Percentiles rank a stretch among this genome's conserved stretches.
These are phyloP conservation scores for Strobilomyces confusus DNA, from an alignment of 768 basidiomycete species.

Conservation along the genomic window DNA sequence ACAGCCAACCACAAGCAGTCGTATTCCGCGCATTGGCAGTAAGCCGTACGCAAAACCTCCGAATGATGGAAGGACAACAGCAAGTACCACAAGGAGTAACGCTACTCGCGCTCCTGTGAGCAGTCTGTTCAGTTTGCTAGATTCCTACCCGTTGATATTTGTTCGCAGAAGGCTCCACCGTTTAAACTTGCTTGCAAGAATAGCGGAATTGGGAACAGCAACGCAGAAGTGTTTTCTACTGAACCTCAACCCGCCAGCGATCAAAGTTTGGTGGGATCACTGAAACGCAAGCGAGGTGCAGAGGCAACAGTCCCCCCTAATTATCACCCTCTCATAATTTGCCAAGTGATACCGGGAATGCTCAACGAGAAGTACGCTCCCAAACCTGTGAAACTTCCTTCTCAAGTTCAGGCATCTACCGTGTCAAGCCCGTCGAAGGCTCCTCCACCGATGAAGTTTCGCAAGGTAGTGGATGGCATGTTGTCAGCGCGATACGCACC, in stretches of 20 bases:
- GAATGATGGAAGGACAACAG: slow-evolving; percentile 3
- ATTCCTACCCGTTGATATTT: background rate
- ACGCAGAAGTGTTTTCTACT: slow-evolving; percentile 7
- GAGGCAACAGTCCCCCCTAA: slow-evolving; percentile 17
- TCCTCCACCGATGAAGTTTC: slow-evolving; percentile 33
- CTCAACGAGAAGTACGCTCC: slow-evolving; percentile 27
- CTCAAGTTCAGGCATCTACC: slow-evolving; percentile 9
- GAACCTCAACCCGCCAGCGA: slow-evolving; percentile 8
- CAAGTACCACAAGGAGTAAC: slow-evolving; percentile 5
- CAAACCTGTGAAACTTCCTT: slow-evolving; percentile 16
- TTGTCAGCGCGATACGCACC: slow-evolving; percentile 26
- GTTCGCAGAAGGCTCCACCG: slow-evolving; percentile 7
- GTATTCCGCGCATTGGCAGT: slow-evolving; percentile 55
- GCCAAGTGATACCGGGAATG: slow-evolving; percentile 37
- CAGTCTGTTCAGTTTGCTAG: background rate
- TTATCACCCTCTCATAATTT: slow-evolving; percentile 28
- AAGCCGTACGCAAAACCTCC: slow-evolving; percentile 55
- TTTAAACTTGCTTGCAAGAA: slow-evolving; percentile 12
- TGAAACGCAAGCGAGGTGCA: slow-evolving; percentile 32
- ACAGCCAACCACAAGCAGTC: slow-evolving; percentile 45
- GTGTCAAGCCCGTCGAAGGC: slow-evolving; percentile 19
- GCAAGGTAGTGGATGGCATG: slow-evolving; percentile 39
- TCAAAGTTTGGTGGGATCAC: slow-evolving; percentile 11
- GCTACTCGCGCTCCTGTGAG: slow-evolving; percentile 17
- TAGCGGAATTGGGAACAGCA: slow-evolving; percentile 3